These are phyloP conservation scores for Wickerhamomyces chaumierensis DNA, from an alignment of 805 yeast genomes.

Conservation along the genomic window DNA sequence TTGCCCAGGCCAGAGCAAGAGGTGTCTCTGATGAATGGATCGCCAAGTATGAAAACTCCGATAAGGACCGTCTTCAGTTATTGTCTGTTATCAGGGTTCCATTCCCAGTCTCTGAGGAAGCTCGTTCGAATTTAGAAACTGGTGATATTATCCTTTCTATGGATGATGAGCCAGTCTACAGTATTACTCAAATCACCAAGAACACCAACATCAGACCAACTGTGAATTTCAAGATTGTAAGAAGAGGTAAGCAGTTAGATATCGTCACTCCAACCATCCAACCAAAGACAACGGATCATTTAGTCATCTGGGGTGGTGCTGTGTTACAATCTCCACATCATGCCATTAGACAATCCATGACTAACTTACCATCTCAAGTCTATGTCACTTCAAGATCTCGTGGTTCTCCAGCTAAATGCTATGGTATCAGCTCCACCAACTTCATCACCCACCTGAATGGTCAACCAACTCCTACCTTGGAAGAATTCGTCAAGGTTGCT, in stretches of 20 bases:
- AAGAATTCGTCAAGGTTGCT: slow-evolving; percentile 56
- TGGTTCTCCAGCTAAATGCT: slow-evolving; percentile 83
- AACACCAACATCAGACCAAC: slow-evolving; percentile 30
- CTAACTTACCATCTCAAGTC: slow-evolving; percentile 69
- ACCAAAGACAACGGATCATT: slow-evolving; percentile 50
- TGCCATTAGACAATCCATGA: slow-evolving; percentile 79
- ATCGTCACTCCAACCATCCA: slow-evolving; percentile 55
- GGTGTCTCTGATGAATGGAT: slow-evolving; percentile 90
- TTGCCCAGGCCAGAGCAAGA: slow-evolving; percentile 67
- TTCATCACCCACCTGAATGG: slow-evolving; percentile 89
- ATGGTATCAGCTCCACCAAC: slow-evolving; percentile 66
- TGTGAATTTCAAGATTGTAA: slow-evolving; percentile 51
- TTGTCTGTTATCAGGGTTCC: slow-evolving; percentile 62
- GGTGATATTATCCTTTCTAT: slow-evolving; percentile 76
- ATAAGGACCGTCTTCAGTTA: slow-evolving; percentile 60
- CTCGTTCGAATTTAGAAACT: slow-evolving; percentile 23
- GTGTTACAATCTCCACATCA: slow-evolving; percentile 83
- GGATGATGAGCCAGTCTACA: slow-evolving; percentile 51
- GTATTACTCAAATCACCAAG: slow-evolving; percentile 41
- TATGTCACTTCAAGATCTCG: slow-evolving; percentile 64
- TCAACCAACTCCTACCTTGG: slow-evolving; percentile 55
- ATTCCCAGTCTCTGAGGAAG: slow-evolving; percentile 27
- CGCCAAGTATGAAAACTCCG: slow-evolving; percentile 46
- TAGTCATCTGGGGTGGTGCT: slow-evolving; percentile 79
- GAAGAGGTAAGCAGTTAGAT: slow-evolving; percentile 56